These are phyloP conservation scores for Micractinium conductrix DNA, from an alignment of 139 green algal genomes.

Conservation along the genomic window DNA sequence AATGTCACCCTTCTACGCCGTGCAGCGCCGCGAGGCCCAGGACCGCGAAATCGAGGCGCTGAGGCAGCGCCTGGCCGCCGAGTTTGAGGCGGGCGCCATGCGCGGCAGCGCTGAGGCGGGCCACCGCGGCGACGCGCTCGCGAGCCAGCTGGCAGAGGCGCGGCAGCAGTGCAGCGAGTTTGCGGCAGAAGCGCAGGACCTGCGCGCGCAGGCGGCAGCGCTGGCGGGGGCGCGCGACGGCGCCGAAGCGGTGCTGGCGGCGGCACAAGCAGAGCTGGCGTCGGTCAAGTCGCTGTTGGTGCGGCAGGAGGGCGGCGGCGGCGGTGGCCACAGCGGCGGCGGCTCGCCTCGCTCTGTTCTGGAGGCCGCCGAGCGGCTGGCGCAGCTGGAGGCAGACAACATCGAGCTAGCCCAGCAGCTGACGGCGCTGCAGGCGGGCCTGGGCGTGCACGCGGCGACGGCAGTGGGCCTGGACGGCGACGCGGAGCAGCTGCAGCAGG, in stretches of 20 bases:
- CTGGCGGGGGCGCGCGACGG: neutral
- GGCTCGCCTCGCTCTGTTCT: too few species aligned
- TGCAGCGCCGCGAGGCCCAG: conserved; percentile 50
- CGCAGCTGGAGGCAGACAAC: conserved; percentile 34
- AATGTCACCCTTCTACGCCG: neutral
- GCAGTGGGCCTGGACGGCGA: neutral
- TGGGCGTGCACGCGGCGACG: neutral
- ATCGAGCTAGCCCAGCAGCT: conserved; percentile 1
- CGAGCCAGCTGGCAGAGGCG: conserved; percentile 54
- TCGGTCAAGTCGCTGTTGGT: conserved; percentile 44
- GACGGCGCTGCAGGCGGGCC: neutral
- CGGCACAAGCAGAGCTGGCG: conserved; percentile 55
- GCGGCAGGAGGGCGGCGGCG: conserved; percentile 36
- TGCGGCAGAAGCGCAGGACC: conserved; percentile 41
- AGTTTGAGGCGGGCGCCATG: conserved; percentile 19
- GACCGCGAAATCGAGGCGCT: conserved; percentile 54
- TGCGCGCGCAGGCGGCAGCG: conserved; percentile 9
- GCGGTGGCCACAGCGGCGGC: neutral
- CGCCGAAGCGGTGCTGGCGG: conserved; percentile 51
- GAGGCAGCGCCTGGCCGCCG: neutral
- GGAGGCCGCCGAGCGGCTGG: too few species aligned
- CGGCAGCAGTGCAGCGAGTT: conserved; percentile 26
- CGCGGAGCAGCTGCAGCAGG: conserved; percentile 7
- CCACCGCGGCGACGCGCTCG: conserved; percentile 44
- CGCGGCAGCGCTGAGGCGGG: neutral